Percentiles rank a stretch among this genome's conserved stretches.
These are phyloP conservation scores for Yamadazyma atmosphaerica DNA, from an alignment of 1,139 yeast species.

Conservation along the genomic window DNA sequence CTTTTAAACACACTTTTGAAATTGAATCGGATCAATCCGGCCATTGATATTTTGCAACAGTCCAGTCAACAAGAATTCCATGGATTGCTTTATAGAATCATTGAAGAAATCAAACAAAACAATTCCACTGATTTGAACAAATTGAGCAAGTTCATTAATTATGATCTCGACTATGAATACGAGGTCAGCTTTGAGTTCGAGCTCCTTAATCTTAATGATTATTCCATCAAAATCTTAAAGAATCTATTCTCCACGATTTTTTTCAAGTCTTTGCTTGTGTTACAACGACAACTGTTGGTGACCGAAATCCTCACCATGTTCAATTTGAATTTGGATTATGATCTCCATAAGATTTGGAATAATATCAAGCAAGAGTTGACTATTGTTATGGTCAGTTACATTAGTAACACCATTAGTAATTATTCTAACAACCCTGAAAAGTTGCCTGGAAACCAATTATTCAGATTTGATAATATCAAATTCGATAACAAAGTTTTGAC, in stretches of 20 bases:
- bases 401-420: constrained; percentile 21
- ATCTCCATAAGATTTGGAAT: constrained; percentile 41
- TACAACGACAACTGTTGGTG: constrained; percentile 72
- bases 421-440: constrained; percentile 1
- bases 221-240: constrained; percentile 58
- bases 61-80: constrained; percentile 44
- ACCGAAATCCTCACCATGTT: constrained; percentile 43
- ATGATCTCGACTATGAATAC: constrained; percentile 21
- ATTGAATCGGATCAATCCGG: constrained; percentile 62
- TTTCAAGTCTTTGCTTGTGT: constrained; percentile 57
- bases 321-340: constrained; percentile 17
- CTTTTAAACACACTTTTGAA: constrained; percentile 60
- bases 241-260: constrained; percentile 73
- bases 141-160: constrained; percentile 27
- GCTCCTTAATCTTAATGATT: constrained; percentile 38
- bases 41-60: constrained; percentile 55
- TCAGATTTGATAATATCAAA: constrained; percentile 51
- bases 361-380: constrained; percentile 59
- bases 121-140: constrained; percentile 32
- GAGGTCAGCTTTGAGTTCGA: constrained; percentile 27
- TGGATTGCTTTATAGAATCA: constrained; percentile 56
- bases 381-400: constrained; percentile 56
- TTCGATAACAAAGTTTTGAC: constrained; percentile 19
- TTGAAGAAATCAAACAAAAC: constrained; percentile 62
- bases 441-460: constrained; percentile 29